Evolutionary conservation across 345 rosid species (phyloP).

Genomic region (Firmiana major): DNA sequence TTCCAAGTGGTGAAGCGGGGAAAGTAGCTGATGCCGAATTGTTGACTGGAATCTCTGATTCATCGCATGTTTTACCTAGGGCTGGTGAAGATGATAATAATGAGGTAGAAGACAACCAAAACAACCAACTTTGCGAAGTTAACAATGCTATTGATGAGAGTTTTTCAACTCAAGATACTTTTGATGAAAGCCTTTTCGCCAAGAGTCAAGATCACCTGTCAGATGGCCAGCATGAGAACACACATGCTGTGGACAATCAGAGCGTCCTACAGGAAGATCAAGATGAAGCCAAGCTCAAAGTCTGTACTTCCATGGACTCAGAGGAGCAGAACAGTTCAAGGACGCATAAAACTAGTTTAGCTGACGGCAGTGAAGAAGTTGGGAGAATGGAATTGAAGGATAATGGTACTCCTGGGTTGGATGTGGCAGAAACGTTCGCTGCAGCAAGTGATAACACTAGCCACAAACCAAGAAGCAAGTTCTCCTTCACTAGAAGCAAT

Average conservation of each 20-base stretch:
- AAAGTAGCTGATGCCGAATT: conserved; percentile 3
- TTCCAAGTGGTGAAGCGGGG: neutral
- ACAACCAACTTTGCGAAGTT: neutral
- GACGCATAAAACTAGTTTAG: neutral
- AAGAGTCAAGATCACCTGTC: conserved; percentile 3
- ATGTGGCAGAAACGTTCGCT: conserved; percentile 14
- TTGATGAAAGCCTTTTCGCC: conserved; percentile 7
- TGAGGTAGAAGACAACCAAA: conserved; percentile 6
- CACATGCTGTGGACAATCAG: conserved; percentile 13
- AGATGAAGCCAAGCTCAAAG: conserved; percentile 15
- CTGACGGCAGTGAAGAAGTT: conserved; percentile 21
- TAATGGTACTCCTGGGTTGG: conserved; percentile 13
- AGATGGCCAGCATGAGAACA: neutral
- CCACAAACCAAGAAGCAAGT: conserved; percentile 9
- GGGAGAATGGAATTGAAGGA: conserved; percentile 29
- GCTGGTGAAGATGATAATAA: conserved; percentile 3
- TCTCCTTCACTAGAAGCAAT: conserved; percentile 17
- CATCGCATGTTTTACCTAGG: conserved; percentile 12
- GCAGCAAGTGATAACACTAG: conserved; percentile 10
- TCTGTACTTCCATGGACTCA: conserved; percentile 6
- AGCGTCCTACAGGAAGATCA: conserved; percentile 17
- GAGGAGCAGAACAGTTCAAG: conserved; percentile 25
- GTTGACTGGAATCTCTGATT: conserved; percentile 13
- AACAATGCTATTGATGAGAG: conserved; percentile 3
- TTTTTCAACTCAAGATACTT: conserved; percentile 2